Percentiles rank a stretch among this genome's conserved stretches.
Conservation (phyloP, 208 protist genomes). For the Spongospora subterranea region DNA sequence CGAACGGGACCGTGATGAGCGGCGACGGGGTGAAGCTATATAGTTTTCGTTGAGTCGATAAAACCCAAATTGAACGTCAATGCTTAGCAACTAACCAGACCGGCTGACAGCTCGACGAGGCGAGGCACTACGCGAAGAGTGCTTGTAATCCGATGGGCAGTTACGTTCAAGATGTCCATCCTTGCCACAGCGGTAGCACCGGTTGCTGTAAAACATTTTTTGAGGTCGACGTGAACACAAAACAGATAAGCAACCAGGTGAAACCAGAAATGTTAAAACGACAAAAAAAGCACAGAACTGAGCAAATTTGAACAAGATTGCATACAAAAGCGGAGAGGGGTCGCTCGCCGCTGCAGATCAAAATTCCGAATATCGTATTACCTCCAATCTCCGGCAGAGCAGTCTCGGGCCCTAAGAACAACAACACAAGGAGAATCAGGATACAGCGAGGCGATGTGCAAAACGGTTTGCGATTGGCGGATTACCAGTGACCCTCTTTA, state of each 20-base stretch:
- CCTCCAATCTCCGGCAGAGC: constrained; percentile 34
- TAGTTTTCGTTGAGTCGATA: background rate
- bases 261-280: background rate
- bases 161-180: constrained; percentile 39
- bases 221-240: background rate
- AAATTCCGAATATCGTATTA: background rate
- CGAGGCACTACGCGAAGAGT: background rate
- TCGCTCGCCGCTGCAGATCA: background rate
- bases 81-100: background rate
- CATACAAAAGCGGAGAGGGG: background rate
- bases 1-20: background rate
- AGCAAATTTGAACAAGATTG: background rate
- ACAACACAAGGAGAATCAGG: constrained; percentile 38
- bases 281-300: constrained; percentile 1
- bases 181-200: constrained; percentile 60
- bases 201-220: constrained; percentile 37
- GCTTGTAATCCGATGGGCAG: background rate
- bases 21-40: background rate
- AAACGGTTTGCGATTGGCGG: background rate
- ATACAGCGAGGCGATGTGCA: background rate
- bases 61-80: background rate
- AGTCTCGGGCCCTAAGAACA: constrained; percentile 46
- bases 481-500: constrained; percentile 56
- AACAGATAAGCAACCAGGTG: background rate
- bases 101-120: background rate